A percentile compares a stretch with the other conserved stretches of the same genome.
Evolutionary conservation across 139 green algal genomes (phyloP).

Genomic region (Pseudopediastrum boryanum): DNA sequence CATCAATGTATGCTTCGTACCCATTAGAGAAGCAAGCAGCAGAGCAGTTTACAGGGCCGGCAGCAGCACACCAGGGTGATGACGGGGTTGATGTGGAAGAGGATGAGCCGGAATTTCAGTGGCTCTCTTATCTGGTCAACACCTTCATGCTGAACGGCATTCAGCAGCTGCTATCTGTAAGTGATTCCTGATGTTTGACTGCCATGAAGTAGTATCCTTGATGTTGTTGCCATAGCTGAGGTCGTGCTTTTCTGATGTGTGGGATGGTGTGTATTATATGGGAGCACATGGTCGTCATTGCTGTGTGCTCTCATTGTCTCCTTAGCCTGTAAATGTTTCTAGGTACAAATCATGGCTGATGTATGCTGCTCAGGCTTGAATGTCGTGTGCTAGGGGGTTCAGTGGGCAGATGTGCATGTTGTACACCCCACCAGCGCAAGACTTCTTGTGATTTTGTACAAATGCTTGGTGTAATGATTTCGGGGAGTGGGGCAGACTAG

Average conservation of each 20-base stretch:
- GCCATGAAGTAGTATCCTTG: neutral
- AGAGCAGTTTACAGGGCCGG: neutral
- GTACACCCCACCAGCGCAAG: no score
- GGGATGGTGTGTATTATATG: neutral
- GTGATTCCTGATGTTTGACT: neutral
- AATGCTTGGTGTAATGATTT: no score
- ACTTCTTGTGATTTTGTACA: no score
- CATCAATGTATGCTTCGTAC: neutral
- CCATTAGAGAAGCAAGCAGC: neutral
- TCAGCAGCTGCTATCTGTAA: constrained; percentile 5
- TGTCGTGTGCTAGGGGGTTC: no score
- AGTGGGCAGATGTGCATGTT: no score
- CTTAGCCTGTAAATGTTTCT: neutral
- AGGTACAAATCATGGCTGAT: neutral
- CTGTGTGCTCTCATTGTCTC: neutral
- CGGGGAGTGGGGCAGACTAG: no score
- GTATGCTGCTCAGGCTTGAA: no score
- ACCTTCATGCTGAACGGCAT: constrained; percentile 15
- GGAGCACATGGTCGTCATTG: neutral
- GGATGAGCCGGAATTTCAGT: neutral
- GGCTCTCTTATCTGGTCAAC: constrained; percentile 27
- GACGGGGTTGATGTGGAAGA: neutral
- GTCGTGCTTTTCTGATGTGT: neutral
- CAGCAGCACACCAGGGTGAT: neutral
- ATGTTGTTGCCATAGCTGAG: neutral